Percentiles rank a stretch among this genome's conserved stretches.
phyloP scores from a whole-genome alignment of 2,329 filamentous ascomycete species.

The Aulographum hederae region DNA sequence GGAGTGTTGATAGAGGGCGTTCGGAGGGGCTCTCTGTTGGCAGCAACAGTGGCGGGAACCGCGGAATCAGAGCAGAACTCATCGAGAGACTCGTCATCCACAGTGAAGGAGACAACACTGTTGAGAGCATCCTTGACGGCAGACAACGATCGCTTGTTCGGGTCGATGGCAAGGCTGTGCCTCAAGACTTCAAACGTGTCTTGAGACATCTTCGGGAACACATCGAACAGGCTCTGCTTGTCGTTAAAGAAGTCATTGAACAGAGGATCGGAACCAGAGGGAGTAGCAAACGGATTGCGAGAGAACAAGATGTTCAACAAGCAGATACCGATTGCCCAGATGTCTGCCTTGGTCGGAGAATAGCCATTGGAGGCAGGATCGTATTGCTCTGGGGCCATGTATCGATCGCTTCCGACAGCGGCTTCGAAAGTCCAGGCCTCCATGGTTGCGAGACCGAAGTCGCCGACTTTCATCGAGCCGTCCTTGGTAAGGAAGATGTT shows the following conservation, averaged over 20 bases:
- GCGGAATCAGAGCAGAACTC: constrained; percentile 79
- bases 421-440: constrained; percentile 83
- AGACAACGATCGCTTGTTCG: constrained; percentile 65
- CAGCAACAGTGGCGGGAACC: constrained; percentile 61
- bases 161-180: constrained; percentile 81
- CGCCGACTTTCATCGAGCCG: constrained; percentile 86
- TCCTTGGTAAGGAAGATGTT: constrained; percentile 88
- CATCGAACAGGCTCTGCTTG: constrained; percentile 90
- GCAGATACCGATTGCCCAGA: constrained; percentile 96
- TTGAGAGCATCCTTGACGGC: constrained; percentile 62
- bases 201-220: constrained; percentile 96
- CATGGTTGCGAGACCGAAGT: constrained; percentile 83
- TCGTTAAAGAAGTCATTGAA: constrained; percentile 89
- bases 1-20: constrained; percentile 90
- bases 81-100: constrained; percentile 74
- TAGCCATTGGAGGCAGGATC: constrained; percentile 78
- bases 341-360: constrained; percentile 79
- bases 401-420: constrained; percentile 90
- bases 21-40: constrained; percentile 85
- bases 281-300: constrained; percentile 85
- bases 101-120: constrained; percentile 79
- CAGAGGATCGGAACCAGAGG: constrained; percentile 75
- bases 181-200: constrained; percentile 91
- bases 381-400: constrained; percentile 98
- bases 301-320: constrained; percentile 93